Base-by-base conservation (phyloP, 495 filamentous ascomycete genomes). In the Tuber microsphaerosporum region DNA sequence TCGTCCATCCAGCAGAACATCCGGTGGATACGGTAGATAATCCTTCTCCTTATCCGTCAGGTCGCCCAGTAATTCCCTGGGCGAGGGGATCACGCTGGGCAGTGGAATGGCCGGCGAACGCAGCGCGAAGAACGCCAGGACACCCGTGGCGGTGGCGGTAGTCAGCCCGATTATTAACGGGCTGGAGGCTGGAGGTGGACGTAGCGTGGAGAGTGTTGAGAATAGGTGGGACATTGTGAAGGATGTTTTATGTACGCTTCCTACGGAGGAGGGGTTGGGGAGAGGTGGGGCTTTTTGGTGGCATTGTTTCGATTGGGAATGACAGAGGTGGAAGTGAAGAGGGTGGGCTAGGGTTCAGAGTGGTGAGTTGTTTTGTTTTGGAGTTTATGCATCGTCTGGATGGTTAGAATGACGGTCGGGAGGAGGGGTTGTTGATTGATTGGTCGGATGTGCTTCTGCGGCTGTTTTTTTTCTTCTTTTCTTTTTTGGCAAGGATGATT, bases 1-100 rank as follows among this genome's bases (percentile, higher is more conserved):
- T 61, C 92, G 86, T 9, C 85, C 89, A 22, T 93, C 93, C 0
- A 93, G 94, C 39, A 93, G 87, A 43, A 89, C 86, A 83, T 92
- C 88, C 31, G 90, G 89, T 1, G 93, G 92, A 83, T 97, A 92
- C 3, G 92, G 90, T 5, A 91, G 84, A 71, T 83, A 77, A 39
- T 83, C 79, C 16, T 85, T 84, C 71, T 90, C 86, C 10, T 85
- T 80, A 31, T 84, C 77, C 31, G 86, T 85, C n/a, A 89, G 82
- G 1, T 83, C 79, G 12, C 86, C 83, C 20, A 90, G 78, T 7
- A 87, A 73, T 22, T 84, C 85, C 34, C 84, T 81, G 5, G 89
- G 89, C 5, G 88, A 89, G 34, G 82, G 78, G 41, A 89, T 84
- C 16, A 85, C 72, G 71, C 37, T 80, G 74, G 19, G 72, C 26